Evolutionary conservation across 371 early-diverging fungal genomes (phyloP), one percentile per base, ranked within the genome.

Genomic region (Lichtheimia ramosa): DNA sequence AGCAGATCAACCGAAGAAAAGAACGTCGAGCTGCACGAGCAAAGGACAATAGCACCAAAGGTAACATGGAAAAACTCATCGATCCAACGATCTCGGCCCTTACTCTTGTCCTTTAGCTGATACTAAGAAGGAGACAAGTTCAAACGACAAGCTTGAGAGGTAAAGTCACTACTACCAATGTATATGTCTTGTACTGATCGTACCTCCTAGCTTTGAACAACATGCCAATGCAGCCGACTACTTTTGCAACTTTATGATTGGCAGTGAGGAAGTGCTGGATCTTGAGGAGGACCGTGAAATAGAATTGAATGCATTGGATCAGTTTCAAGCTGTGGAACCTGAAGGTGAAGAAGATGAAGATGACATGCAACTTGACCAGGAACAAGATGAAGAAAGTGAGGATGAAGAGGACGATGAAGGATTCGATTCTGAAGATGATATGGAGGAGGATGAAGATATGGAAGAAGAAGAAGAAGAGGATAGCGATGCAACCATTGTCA

Each of bases 1-100:
- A 83, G 61, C 82, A 84, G 60, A 66, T 83, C 61, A 82, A 83
- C 65, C 78, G 80, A 5, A 70, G 80, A 23, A 65, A 76, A 43
- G 64, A 71, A 10, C 71, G 74, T 39, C 71, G 75, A 56, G 61
- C 54, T 43, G 46, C 16, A 5, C 61, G 55, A 12, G 53, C 25
- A 34, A 55, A 34, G 57, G 69, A 68, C 56, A 69, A 70, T 54
- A 34, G 34, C 34, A 8, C 34, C 34, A 34, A 34, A 34, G 34
- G 34, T 34, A 34, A 34, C 6, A 34, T 49, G 51, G 5, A 25
- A n/a, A 40, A 52, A 55, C 56, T 43, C 13, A 18, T 55, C 25
- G 18, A 55, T 42, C 10, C 56, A 15, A 21, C 21, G 51, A 27
- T 51, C 42, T 27, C 13, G n/a, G 20, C 27, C 3, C 27, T 16